Evolutionary conservation across 2,329 filamentous ascomycete species (phyloP).

Genomic region (Apiospora saccharicola): DNA sequence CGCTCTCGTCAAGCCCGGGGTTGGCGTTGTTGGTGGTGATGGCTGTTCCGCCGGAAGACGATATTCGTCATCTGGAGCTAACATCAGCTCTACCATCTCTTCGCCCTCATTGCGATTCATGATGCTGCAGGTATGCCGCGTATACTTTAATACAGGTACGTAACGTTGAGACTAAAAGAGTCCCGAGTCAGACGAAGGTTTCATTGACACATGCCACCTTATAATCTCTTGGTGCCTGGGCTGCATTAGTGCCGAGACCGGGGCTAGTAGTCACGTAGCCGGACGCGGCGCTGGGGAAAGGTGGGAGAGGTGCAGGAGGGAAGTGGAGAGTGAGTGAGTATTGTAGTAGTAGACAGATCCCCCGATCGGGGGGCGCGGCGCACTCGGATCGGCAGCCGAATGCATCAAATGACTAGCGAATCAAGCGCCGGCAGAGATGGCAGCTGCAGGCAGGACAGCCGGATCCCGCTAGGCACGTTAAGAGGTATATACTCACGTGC

Average conservation of each 20-base stretch:
- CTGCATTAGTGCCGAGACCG: neutral
- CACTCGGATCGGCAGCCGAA: neutral
- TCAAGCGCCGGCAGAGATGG: neutral
- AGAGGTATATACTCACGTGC: neutral
- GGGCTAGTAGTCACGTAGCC: slow-evolving; percentile 7
- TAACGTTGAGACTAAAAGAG: neutral
- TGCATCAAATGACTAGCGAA: neutral
- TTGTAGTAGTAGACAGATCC: neutral
- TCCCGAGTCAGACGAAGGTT: neutral
- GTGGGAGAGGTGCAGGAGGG: neutral
- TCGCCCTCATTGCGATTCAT: neutral
- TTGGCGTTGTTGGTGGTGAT: neutral
- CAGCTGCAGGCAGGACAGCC: neutral
- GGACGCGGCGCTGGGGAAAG: neutral
- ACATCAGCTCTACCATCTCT: neutral
- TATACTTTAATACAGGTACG: neutral
- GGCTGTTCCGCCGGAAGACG: neutral
- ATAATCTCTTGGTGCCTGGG: neutral
- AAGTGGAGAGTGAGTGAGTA: neutral
- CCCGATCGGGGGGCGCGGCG: neutral
- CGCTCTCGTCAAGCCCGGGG: slow-evolving; percentile 39
- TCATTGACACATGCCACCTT: neutral
- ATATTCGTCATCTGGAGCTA: neutral
- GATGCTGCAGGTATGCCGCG: neutral
- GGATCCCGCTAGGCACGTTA: neutral